Percentiles rank a stretch among this genome's conserved stretches.
Evolutionary conservation across 2,329 filamentous ascomycete genomes (phyloP).

Genomic region (Hypoxylon sp.): DNA sequence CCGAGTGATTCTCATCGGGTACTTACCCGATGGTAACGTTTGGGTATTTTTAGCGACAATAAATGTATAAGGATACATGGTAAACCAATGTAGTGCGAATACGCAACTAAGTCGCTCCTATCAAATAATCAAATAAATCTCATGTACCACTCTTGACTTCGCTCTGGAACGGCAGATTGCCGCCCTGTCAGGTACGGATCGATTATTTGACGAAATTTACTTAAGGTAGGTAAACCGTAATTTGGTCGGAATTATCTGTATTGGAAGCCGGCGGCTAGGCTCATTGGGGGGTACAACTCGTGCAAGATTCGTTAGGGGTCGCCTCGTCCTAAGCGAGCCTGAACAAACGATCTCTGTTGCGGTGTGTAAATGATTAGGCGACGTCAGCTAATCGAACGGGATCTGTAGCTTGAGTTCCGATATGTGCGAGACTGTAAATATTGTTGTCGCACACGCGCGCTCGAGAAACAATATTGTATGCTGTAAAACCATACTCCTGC

Average conservation of each 20-base stretch:
- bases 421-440: neutral
- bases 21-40: constrained; percentile 15
- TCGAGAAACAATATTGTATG: constrained; percentile 10
- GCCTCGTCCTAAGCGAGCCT: constrained; percentile 16
- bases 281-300: constrained; percentile 20
- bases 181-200: constrained; percentile 32
- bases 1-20: constrained; percentile 9
- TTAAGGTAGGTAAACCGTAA: constrained; percentile 17
- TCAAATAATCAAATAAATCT: constrained; percentile 13
- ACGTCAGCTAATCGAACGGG: constrained; percentile 3
- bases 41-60: constrained; percentile 14
- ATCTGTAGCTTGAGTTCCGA: constrained; percentile 7
- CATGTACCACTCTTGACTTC: constrained; percentile 22
- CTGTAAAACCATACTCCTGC: constrained; percentile 14
- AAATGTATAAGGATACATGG: constrained; percentile 15
- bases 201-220: constrained; percentile 9
- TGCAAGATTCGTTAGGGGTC: constrained; percentile 6
- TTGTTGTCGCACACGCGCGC: constrained; percentile 21
- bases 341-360: neutral
- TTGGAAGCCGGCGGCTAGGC: constrained; percentile 29
- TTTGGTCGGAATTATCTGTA: constrained; percentile 31
- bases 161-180: constrained; percentile 38
- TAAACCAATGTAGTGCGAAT: constrained; percentile 25
- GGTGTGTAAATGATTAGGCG: constrained; percentile 16
- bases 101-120: constrained; percentile 19